Evolutionary conservation across 176 grass and related monocot species (phyloP), one percentile per base, ranked within the genome.

Genomic region (Aechmea fasciata): DNA sequence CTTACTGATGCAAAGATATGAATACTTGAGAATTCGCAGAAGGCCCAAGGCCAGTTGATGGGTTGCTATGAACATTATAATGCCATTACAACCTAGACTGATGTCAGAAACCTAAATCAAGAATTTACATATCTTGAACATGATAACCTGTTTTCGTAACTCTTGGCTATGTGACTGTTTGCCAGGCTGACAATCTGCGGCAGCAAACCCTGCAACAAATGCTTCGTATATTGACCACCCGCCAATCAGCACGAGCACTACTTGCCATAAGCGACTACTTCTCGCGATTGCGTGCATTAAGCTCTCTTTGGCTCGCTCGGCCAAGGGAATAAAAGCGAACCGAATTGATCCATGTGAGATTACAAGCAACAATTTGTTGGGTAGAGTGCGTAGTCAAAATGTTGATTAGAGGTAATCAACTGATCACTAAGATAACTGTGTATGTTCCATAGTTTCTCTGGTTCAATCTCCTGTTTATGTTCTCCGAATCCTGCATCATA

Each of bases 171-270:
- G 14, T 20, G 15, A 17, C 19, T 59, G 13, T 8, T 68, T 49
- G 48, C 15, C 76, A 90, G 87, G 87, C 79, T 23, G 83, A 90
- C 61, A 67, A 85, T 72, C 57, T 90, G 22, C 87, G 87, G 0
- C 22, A 70, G 22, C 76, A 82, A 47, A 83, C 62, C 68, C 68
- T 90, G 18, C 61, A 77, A 50, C 65, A 85, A 65, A 77, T 85
- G 73, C 72, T 71, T 55, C 50, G 69, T 6, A 50, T 80, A 48
- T 17, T 90, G 71, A 90, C 83, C 19, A 83, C 69, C 2, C 66
- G 83, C 9, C 83, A 90, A 48, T 82, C 72, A 67, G 79, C 79
- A 54, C 64, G 87, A 13, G 83, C 87, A 3, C 76, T 90, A n/a
- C 79, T 90, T 26, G 76, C 69, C 19, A 55, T 83, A 62, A 72